Evolutionary conservation across 2,329 filamentous ascomycete genomes (phyloP).

Genomic region (Colletotrichum sp.): DNA sequence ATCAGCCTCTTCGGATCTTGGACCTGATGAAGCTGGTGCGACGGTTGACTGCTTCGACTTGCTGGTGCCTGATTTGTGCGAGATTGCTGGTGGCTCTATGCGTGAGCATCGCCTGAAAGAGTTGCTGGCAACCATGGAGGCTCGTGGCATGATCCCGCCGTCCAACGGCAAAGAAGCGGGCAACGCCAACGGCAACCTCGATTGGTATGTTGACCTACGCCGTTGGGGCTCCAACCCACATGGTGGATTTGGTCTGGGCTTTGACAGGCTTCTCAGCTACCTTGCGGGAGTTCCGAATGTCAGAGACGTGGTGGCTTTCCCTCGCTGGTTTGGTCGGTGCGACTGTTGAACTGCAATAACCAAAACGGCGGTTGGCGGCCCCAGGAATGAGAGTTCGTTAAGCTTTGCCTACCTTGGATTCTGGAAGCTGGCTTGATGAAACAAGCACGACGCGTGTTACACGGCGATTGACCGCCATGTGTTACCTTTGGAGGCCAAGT

Average conservation of each 20-base stretch:
- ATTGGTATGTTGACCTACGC: slow-evolving; percentile 89
- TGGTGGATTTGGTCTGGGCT: slow-evolving; percentile 89
- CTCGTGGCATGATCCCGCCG: slow-evolving; percentile 64
- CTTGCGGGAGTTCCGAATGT: slow-evolving; percentile 82
- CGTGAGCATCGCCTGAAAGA: slow-evolving; percentile 79
- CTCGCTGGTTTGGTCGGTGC: slow-evolving; percentile 72
- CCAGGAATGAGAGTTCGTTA: slow-evolving; percentile 36
- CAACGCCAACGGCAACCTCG: slow-evolving; percentile 45
- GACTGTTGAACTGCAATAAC: slow-evolving; percentile 52
- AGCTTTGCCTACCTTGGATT: slow-evolving; percentile 43
- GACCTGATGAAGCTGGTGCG: slow-evolving; percentile 25
- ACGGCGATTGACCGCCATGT: not conserved
- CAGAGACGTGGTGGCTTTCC: slow-evolving; percentile 86
- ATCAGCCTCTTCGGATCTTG: slow-evolving; percentile 25
- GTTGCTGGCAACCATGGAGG: slow-evolving; percentile 73
- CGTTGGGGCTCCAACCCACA: slow-evolving; percentile 92
- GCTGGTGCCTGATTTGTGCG: slow-evolving; percentile 82
- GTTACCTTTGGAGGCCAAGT: not conserved
- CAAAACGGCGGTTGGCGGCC: not conserved
- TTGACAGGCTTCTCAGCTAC: slow-evolving; percentile 86
- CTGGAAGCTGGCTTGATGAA: slow-evolving; percentile 24
- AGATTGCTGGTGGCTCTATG: slow-evolving; percentile 87
- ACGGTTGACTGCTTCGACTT: slow-evolving; percentile 93
- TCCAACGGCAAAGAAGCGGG: slow-evolving; percentile 24
- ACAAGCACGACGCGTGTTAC: not conserved